Conservation (phyloP, 805 yeast species). For the Crinitomyces ghanaensis region DNA sequence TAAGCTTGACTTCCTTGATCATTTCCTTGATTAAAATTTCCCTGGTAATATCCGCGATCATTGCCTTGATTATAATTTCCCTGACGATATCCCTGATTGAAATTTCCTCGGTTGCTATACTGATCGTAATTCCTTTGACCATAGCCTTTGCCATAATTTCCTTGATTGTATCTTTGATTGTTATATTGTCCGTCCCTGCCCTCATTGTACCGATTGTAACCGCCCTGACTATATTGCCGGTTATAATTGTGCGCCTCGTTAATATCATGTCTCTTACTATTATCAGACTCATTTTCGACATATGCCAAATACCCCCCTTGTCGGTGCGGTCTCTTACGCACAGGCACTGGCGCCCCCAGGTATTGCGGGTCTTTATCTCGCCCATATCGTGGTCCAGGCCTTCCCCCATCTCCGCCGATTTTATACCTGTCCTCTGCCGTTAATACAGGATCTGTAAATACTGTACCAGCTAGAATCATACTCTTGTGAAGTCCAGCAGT, state of each 20-base stretch:
- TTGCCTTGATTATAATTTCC: conserved; percentile 16
- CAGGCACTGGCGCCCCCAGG: conserved; percentile 2
- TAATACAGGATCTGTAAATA: conserved; percentile 48
- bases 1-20: conserved; percentile 8
- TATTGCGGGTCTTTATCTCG: conserved; percentile 8
- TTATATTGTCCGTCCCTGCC: conserved; percentile 11
- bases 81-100: conserved; percentile 9
- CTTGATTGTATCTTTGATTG: conserved; percentile 9
- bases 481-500: conserved; percentile 52
- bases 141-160: neutral
- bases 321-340: conserved; percentile 4
- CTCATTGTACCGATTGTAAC: conserved; percentile 7
- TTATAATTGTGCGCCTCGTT: conserved; percentile 4
- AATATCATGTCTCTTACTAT: conserved; percentile 16
- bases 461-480: conserved; percentile 71
- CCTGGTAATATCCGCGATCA: conserved; percentile 6
- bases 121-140: conserved; percentile 2
- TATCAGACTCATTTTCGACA: conserved; percentile 17
- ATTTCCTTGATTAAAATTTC: conserved; percentile 9
- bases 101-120: conserved; percentile 7
- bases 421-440: conserved; percentile 59
- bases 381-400: conserved; percentile 13
- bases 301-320: conserved; percentile 14
- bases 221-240: conserved; percentile 10
- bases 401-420: conserved; percentile 36